Percentiles rank a stretch among this genome's conserved stretches.
Conservation (phyloP, 2,329 filamentous ascomycete genomes). For the Aspergillus sp. region DNA sequence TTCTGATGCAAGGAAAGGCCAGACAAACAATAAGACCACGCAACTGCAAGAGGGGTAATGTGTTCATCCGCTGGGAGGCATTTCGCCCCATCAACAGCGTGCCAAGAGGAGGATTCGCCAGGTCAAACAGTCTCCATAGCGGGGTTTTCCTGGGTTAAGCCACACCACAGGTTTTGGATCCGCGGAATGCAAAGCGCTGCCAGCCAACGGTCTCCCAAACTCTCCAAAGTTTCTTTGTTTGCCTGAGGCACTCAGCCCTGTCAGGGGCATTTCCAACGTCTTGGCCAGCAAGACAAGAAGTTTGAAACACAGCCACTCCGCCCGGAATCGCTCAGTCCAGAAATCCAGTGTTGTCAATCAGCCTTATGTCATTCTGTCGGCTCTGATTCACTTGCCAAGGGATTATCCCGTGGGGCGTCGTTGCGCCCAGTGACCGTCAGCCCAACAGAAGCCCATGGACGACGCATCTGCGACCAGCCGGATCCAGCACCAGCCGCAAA, state of each 20-base stretch:
- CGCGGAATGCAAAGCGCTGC: background rate
- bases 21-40: background rate
- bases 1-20: background rate
- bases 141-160: background rate
- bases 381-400: background rate
- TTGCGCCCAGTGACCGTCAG: background rate
- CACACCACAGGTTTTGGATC: too few relatives aligned
- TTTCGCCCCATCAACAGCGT: background rate
- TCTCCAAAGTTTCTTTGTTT: background rate
- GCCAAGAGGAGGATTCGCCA: background rate
- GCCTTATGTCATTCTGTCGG: background rate
- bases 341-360: background rate
- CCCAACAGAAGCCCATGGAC: background rate
- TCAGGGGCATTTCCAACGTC: background rate
- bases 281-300: too few relatives aligned
- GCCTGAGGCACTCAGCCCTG: constrained; percentile 2
- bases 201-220: background rate
- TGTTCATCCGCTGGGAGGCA: background rate
- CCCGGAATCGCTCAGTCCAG: background rate
- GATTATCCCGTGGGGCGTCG: background rate
- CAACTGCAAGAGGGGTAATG: background rate
- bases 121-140: background rate
- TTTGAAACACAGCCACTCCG: too few relatives aligned
- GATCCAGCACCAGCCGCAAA: background rate
- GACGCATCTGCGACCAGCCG: background rate